A percentile compares a stretch with the other conserved stretches of the same genome.
Conservation (phyloP, 2,329 filamentous ascomycete species). For the Exophiala sideris region DNA sequence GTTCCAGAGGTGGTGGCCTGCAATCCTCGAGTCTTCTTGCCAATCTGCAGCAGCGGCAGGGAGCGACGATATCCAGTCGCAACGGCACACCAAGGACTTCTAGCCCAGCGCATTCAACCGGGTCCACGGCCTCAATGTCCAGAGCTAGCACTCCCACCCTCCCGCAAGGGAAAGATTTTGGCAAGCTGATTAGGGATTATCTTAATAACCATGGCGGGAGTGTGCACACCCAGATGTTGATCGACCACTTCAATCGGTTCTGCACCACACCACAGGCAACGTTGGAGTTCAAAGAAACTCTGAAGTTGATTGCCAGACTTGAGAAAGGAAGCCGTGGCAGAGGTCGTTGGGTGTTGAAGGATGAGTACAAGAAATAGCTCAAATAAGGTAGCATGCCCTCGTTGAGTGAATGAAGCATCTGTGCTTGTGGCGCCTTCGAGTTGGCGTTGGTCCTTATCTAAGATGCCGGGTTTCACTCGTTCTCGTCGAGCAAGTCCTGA, state of each 20-base stretch:
- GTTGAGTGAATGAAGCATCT: neutral
- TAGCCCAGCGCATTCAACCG: slow-evolving; percentile 27
- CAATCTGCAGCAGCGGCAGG: slow-evolving; percentile 58
- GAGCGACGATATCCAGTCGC: slow-evolving; percentile 25
- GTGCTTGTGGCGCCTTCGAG: neutral
- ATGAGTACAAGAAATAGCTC: slow-evolving; percentile 45
- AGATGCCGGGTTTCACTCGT: slow-evolving; percentile 30
- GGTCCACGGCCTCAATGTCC: slow-evolving; percentile 18
- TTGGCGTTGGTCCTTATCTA: too few species aligned
- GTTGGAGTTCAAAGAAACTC: slow-evolving; percentile 75
- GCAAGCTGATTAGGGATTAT: slow-evolving; percentile 72
- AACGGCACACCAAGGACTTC: slow-evolving; percentile 20
- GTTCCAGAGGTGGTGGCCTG: slow-evolving; percentile 29
- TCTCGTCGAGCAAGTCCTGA: slow-evolving; percentile 43
- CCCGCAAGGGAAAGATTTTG: slow-evolving; percentile 59
- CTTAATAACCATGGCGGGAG: slow-evolving; percentile 73
- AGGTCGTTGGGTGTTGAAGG: slow-evolving; percentile 58
- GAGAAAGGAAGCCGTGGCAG: slow-evolving; percentile 53
- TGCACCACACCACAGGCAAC: slow-evolving; percentile 67
- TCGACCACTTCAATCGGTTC: slow-evolving; percentile 83
- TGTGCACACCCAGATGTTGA: slow-evolving; percentile 77
- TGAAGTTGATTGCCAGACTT: slow-evolving; percentile 72
- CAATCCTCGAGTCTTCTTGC: slow-evolving; percentile 51
- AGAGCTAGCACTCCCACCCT: slow-evolving; percentile 32
- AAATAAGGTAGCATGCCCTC: neutral